Conservation (phyloP, 768 basidiomycete species). For the Antrodiella citrinella region DNA sequence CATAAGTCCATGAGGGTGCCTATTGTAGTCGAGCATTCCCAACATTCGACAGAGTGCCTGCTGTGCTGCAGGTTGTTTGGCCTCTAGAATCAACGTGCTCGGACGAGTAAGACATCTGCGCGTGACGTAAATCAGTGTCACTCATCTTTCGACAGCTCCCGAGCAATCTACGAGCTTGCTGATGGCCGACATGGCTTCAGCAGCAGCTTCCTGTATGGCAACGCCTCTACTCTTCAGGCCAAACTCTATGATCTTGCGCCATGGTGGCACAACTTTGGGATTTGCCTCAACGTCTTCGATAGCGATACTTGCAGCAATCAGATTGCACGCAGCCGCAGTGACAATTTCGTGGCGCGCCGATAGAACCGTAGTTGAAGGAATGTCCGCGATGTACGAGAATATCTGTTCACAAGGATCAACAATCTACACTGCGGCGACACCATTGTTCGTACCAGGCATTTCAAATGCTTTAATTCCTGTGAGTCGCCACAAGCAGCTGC, state of each 20-base stretch:
- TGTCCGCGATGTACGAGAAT: slow-evolving; percentile 45
- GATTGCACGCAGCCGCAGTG: slow-evolving; percentile 59
- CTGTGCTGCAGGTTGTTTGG: slow-evolving; percentile 47
- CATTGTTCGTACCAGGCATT: slow-evolving; percentile 35
- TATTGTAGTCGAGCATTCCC: slow-evolving; percentile 58
- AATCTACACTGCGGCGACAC: not conserved
- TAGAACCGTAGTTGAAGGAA: slow-evolving; percentile 53
- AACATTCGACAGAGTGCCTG: slow-evolving; percentile 69
- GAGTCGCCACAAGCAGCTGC: slow-evolving; percentile 45
- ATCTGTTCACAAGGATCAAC: slow-evolving; percentile 37
- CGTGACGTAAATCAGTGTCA: slow-evolving; percentile 18
- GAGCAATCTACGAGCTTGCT: slow-evolving; percentile 66
- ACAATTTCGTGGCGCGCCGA: slow-evolving; percentile 66
- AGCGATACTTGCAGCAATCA: slow-evolving; percentile 65
- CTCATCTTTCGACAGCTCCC: slow-evolving; percentile 65
- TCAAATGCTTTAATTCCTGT: slow-evolving; percentile 9
- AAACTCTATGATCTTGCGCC: slow-evolving; percentile 63
- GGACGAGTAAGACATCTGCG: slow-evolving; percentile 4
- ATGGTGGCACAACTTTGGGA: slow-evolving; percentile 41
- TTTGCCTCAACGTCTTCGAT: slow-evolving; percentile 36
- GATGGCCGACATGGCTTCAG: slow-evolving; percentile 57
- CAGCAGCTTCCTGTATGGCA: slow-evolving; percentile 70
- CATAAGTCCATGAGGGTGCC: slow-evolving; percentile 44
- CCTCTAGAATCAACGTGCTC: slow-evolving; percentile 58
- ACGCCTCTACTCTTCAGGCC: slow-evolving; percentile 60